Conservation (phyloP, 1,284 basidiomycete genomes). For the Phellopilus nigrolimitatus region DNA sequence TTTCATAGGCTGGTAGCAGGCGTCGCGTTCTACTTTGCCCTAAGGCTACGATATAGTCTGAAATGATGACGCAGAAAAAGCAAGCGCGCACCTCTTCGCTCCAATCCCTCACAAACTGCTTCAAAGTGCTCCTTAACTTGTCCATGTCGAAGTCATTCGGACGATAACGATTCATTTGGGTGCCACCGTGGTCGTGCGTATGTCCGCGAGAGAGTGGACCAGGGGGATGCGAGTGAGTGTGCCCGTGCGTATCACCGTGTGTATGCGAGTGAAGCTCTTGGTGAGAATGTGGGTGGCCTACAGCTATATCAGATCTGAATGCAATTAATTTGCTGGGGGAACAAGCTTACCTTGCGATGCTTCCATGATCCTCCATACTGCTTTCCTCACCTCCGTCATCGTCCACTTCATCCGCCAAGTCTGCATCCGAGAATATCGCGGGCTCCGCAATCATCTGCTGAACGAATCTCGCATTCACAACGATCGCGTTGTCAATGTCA, state of each 20-base stretch:
- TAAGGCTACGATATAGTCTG: constrained; percentile 27
- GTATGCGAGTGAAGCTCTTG: constrained; percentile 9
- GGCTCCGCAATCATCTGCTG: constrained; percentile 61
- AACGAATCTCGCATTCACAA: constrained; percentile 66
- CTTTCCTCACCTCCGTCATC: neutral
- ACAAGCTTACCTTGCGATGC: neutral
- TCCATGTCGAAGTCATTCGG: constrained; percentile 75
- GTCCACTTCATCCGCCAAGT: constrained; percentile 26
- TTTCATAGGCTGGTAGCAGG: constrained; percentile 76
- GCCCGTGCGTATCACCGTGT: constrained; percentile 27
- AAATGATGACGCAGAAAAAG: constrained; percentile 11
- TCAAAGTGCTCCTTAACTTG: constrained; percentile 83
- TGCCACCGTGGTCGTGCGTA: constrained; percentile 22
- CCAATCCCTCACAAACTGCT: constrained; percentile 92
- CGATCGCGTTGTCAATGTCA: constrained; percentile 64
- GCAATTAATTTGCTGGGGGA: neutral
- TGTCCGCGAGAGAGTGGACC: constrained; percentile 12
- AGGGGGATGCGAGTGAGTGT: constrained; percentile 18
- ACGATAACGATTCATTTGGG: constrained; percentile 33
- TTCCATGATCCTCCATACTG: no score
- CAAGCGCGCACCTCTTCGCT: constrained; percentile 57
- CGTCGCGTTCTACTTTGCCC: constrained; percentile 73
- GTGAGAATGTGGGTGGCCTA: constrained; percentile 14
- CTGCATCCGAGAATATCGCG: constrained; percentile 60
- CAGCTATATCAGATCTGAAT: neutral